Evolutionary conservation across 2,329 filamentous ascomycete species (phyloP), one percentile per base, ranked within the genome.

Genomic region (Colletotrichum truncatum): DNA sequence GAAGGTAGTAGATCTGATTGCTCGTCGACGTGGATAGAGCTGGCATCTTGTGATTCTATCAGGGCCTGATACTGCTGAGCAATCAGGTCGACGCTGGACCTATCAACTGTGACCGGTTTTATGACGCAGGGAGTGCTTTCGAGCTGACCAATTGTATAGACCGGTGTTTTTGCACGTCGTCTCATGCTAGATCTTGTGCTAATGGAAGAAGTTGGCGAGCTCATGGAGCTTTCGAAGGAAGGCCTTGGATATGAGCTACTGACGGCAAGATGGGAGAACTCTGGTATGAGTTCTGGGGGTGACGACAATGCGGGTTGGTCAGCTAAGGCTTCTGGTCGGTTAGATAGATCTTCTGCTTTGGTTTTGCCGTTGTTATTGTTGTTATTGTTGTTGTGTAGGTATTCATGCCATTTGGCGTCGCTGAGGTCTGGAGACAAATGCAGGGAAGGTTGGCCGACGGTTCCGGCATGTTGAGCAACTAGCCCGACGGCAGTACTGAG

Each of bases 111-210:
- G 3, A 67, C 66, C 9, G 68, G 70, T 4, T 70, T 66, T 7
- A 73, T 69, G 45, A 66, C 62, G 23, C 70, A 67, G 12, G 70
- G 63, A 6, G 74, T 70, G 41, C 66, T 74, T 64, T 86, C 84
- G 2, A 84, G 75, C 69, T 86, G 84, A 12, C 83, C 83, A 61
- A 86, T 82, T 9, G 76, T 75, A 41, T 78, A 78, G 21, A 86
- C 81, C 0, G 84, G 84, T 2, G 84, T 86, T 72, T 86, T 87
- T 38, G 83, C 82, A 54, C 81, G 81, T 28, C 81, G 79, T 60
- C 82, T 79, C 68, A 78, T 77, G 6, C 72, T 73, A 3, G 75
- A 76, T 51, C 52, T 55, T 11, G 69, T 70, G 12, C 67, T 69
- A 14, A 62, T 59, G 4, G 67, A 69, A 18, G 65, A 65, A 12